Evolutionary conservation across 129 eudicot genomes (phyloP).

Genomic region (Pulicaria dysenterica): DNA sequence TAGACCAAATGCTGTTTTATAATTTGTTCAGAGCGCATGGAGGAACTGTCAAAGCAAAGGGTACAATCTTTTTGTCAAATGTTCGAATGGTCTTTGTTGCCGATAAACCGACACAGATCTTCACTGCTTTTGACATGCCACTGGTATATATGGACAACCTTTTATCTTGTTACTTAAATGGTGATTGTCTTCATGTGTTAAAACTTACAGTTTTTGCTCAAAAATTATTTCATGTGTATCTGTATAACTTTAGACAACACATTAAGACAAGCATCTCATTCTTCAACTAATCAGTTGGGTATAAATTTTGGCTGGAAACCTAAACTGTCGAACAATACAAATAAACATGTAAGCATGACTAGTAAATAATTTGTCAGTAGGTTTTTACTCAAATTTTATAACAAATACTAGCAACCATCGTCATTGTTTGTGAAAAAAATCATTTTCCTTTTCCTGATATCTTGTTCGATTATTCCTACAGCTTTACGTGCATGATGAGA

Average conservation of each 20-base stretch:
- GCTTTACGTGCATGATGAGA: constrained; percentile 70
- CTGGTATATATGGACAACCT: constrained; percentile 54
- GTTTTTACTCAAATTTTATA: too few relatives aligned
- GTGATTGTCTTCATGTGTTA: neutral
- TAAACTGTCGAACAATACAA: too few relatives aligned
- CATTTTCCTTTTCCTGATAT: neutral
- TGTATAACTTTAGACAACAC: too few relatives aligned
- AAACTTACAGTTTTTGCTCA: neutral
- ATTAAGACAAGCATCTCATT: too few relatives aligned
- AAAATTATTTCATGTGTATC: neutral
- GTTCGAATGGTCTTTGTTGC: constrained; percentile 84
- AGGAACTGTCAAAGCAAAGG: constrained; percentile 66
- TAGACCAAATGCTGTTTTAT: neutral
- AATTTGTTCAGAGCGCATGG: constrained; percentile 43
- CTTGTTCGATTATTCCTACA: constrained; percentile 32
- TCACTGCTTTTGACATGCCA: constrained; percentile 81
- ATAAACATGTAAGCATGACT: too few relatives aligned
- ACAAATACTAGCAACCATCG: too few relatives aligned
- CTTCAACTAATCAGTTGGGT: too few relatives aligned
- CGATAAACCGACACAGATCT: constrained; percentile 62
- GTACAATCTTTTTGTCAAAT: constrained; percentile 74
- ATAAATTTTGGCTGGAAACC: too few relatives aligned
- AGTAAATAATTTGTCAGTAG: too few relatives aligned
- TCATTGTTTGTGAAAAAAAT: neutral
- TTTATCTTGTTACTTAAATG: constrained; percentile 1